phyloP scores from a whole-genome alignment of 345 rosid species.

The Dimocarpus longan region DNA sequence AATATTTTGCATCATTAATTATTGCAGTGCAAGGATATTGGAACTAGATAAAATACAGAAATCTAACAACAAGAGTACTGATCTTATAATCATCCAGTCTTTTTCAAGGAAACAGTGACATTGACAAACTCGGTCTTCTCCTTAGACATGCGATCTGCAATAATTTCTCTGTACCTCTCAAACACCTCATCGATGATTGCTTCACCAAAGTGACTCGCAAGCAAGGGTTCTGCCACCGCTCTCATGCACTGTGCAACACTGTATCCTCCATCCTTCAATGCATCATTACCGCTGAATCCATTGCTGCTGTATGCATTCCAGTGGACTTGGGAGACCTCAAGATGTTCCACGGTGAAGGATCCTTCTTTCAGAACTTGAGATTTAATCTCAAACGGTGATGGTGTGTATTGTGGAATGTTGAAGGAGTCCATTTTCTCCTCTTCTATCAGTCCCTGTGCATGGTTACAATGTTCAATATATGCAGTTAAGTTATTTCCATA shows the following conservation, averaged over 20 bases:
- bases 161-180: slow-evolving; percentile 29
- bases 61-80: too few relatives aligned
- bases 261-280: slow-evolving; percentile 30
- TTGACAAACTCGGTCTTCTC: slow-evolving; percentile 42
- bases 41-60: too few relatives aligned
- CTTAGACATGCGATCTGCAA: slow-evolving; percentile 36
- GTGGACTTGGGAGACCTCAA: slow-evolving; percentile 40
- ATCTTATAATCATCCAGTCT: slow-evolving; percentile 9
- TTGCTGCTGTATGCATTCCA: slow-evolving; percentile 35
- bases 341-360: slow-evolving; percentile 34
- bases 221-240: slow-evolving; percentile 64
- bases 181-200: slow-evolving; percentile 41
- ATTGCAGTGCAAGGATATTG: too few relatives aligned
- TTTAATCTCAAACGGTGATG: slow-evolving; percentile 50
- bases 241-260: slow-evolving; percentile 46
- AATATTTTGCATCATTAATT: too few relatives aligned
- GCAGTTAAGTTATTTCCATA: too few relatives aligned
- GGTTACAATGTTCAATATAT: too few relatives aligned
- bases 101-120: slow-evolving; percentile 35
- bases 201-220: slow-evolving; percentile 50
- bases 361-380: slow-evolving; percentile 42
- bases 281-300: neutral
- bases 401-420: slow-evolving; percentile 55
- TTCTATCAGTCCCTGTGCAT: slow-evolving; percentile 48
- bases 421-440: slow-evolving; percentile 46